These are phyloP conservation scores for Phaeotremella fagi DNA, from an alignment of 768 basidiomycete species.

Conservation along the genomic window DNA sequence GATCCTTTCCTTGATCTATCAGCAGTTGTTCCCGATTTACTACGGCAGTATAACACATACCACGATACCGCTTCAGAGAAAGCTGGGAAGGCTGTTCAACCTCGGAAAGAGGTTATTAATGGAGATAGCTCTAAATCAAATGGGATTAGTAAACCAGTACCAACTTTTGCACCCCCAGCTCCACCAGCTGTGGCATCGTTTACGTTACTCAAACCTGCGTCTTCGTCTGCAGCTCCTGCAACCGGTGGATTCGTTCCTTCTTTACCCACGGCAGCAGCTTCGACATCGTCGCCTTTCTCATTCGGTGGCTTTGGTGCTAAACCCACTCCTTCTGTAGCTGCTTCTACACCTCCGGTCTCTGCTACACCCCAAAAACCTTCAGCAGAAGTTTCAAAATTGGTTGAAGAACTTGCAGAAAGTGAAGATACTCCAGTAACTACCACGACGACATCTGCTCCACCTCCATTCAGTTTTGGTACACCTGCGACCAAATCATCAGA, in stretches of 20 bases:
- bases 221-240: constrained; percentile 1
- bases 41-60: constrained; percentile 24
- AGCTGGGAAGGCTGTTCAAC: constrained; percentile 11
- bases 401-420: constrained; percentile 26
- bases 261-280: background rate
- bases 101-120: constrained; percentile 1
- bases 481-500: constrained; percentile 9
- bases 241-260: constrained; percentile 23
- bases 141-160: background rate
- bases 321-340: constrained; percentile 1
- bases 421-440: constrained; percentile 7
- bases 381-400: constrained; percentile 25
- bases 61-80: constrained; percentile 17
- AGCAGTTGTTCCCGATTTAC: constrained; percentile 15
- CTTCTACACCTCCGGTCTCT: background rate
- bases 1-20: constrained; percentile 38
- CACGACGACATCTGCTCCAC: constrained; percentile 6
- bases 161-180: constrained; percentile 3
- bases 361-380: constrained; percentile 21
- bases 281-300: constrained; percentile 9
- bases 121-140: background rate
- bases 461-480: constrained; percentile 18
- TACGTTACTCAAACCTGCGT: constrained; percentile 17
- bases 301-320: constrained; percentile 15
- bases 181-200: constrained; percentile 21